A percentile compares a stretch with the other conserved stretches of the same genome.
phyloP scores from a whole-genome alignment of 2,329 filamentous ascomycete genomes.

The Cladosporium sp. region DNA sequence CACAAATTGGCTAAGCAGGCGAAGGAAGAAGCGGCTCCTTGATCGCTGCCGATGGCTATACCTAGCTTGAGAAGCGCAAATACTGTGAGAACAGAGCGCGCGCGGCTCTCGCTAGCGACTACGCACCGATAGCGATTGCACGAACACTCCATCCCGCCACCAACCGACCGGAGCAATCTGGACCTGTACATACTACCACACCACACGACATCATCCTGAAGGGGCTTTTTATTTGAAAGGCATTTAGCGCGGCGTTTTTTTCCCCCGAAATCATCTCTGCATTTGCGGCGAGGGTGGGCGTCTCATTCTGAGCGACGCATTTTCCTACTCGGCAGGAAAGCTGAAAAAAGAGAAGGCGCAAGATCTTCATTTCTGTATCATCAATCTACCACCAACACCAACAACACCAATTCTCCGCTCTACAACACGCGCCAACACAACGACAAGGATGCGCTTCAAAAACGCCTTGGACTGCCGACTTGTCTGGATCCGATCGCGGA shows the following conservation, averaged over 20 bases:
- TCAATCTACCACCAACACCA: not conserved
- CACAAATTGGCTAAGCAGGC: conserved; percentile 15
- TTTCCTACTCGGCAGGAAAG: not conserved
- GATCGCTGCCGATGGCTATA: not conserved
- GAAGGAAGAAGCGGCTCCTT: conserved; percentile 2
- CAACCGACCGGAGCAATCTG: not conserved
- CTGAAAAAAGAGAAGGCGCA: not conserved
- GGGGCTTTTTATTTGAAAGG: not conserved
- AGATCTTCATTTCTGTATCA: not conserved
- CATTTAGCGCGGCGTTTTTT: conserved; percentile 14
- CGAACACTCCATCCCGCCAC: not conserved
- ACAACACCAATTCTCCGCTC: conserved; percentile 10
- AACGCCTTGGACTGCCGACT: no score
- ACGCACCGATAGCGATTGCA: not conserved
- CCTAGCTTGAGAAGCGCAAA: no score
- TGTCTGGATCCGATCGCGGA: not conserved
- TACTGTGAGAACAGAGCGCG: no score
- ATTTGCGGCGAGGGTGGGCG: conserved; percentile 6
- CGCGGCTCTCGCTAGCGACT: no score
- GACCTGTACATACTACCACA: conserved; percentile 10
- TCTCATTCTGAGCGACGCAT: conserved; percentile 8
- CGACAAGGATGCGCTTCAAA: no score
- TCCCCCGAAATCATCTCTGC: conserved; percentile 6
- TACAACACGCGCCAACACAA: not conserved
- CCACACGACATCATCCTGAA: not conserved